Evolutionary conservation across 352 stramenopile species (phyloP).

Genomic region (Globisporangium paroecandrum): DNA sequence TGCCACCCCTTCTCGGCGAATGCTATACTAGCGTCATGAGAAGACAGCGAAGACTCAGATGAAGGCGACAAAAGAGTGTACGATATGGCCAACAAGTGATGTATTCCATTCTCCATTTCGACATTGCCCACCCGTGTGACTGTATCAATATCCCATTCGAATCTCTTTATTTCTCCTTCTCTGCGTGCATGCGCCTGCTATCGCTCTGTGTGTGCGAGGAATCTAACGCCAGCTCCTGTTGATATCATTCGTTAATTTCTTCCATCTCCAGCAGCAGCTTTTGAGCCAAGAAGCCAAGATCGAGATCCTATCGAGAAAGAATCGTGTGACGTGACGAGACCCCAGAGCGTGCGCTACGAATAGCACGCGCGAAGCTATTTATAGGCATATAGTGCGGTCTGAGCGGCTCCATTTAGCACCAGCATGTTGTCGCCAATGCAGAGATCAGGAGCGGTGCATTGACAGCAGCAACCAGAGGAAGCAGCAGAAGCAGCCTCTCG

Average conservation of each 20-base stretch:
- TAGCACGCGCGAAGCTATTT: neutral
- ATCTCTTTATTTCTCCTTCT: neutral
- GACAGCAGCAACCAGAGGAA: neutral
- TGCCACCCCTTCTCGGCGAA: neutral
- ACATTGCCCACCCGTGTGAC: neutral
- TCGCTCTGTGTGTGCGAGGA: neutral
- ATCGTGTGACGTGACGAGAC: neutral
- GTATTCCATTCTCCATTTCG: conserved; percentile 2
- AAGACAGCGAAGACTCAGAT: neutral
- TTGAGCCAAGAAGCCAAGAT: neutral
- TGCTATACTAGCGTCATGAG: neutral
- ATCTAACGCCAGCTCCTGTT: neutral
- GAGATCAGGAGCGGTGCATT: neutral
- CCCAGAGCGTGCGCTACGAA: neutral
- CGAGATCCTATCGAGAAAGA: neutral
- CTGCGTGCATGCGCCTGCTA: neutral
- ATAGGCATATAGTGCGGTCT: neutral
- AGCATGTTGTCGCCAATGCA: neutral
- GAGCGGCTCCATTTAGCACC: neutral
- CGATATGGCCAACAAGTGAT: conserved; percentile 9
- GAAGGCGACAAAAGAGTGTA: conserved; percentile 1
- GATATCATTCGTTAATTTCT: neutral
- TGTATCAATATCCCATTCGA: neutral
- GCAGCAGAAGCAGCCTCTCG: neutral
- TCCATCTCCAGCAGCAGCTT: neutral